Evolutionary conservation across 805 yeast genomes (phyloP).

Genomic region (Saturnispora besseyi): DNA sequence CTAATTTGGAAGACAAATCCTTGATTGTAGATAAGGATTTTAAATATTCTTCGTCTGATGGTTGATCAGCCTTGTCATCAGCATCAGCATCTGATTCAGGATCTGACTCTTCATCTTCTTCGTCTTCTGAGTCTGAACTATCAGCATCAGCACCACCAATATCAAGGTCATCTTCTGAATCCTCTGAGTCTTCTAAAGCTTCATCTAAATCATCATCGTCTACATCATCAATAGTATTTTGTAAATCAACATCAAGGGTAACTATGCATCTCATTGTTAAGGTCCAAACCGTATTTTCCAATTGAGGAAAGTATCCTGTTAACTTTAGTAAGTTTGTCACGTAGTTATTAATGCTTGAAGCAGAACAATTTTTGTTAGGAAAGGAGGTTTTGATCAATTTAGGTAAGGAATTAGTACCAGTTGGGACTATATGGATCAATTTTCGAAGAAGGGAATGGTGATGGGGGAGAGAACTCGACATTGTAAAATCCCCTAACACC

Average conservation of each 20-base stretch:
- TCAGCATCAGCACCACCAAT: conserved; percentile 27
- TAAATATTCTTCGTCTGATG: conserved; percentile 37
- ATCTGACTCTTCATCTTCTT: conserved; percentile 28
- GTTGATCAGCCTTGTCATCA: conserved; percentile 30
- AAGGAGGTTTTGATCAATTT: conserved; percentile 48
- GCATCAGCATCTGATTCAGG: conserved; percentile 29
- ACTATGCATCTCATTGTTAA: conserved; percentile 70
- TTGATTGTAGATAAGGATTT: conserved; percentile 40
- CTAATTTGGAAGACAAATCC: conserved; percentile 60
- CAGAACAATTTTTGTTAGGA: conserved; percentile 70
- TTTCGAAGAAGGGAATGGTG: conserved; percentile 61
- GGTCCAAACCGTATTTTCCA: conserved; percentile 71
- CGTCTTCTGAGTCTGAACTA: conserved; percentile 18
- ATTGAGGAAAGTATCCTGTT: conserved; percentile 64
- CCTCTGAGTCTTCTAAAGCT: conserved; percentile 25
- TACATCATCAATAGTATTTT: conserved; percentile 75
- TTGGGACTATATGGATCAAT: conserved; percentile 69
- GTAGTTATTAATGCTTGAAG: conserved; percentile 49
- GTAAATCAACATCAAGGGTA: conserved; percentile 85
- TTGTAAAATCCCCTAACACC: conserved; percentile 53
- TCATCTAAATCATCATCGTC: conserved; percentile 65
- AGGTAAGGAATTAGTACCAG: conserved; percentile 61
- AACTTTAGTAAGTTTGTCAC: conserved; percentile 53
- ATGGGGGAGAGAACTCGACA: conserved; percentile 20
- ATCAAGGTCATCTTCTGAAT: conserved; percentile 19